A percentile compares a stretch with the other conserved stretches of the same genome.
Evolutionary conservation across 1,284 basidiomycete species (phyloP).

Genomic region (Malassezia sympodialis): DNA sequence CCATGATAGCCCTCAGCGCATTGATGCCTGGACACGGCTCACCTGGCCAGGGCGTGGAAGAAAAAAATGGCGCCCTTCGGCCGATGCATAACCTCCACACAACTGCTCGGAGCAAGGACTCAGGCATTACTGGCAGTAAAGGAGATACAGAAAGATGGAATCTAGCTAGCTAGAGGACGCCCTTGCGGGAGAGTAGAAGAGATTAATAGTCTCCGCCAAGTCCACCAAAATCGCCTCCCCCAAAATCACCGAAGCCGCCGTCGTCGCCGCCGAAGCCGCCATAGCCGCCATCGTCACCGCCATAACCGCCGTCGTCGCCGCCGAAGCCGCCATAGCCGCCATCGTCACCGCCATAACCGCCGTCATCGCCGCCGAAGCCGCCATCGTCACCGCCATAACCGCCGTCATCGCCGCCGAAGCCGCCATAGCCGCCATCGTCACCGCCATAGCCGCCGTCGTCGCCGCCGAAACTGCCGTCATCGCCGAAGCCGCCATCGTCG

Average conservation of each 20-base stretch:
- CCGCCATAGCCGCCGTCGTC: constrained; percentile 9
- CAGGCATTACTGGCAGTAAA: background rate
- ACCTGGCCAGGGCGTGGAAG: constrained; percentile 9
- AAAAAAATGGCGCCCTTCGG: constrained; percentile 17
- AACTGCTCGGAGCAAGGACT: background rate
- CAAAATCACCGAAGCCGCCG: background rate
- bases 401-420: background rate
- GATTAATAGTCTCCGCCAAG: background rate
- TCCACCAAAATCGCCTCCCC: background rate
- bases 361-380: background rate
- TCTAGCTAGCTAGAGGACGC: background rate
- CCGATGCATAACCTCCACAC: constrained; percentile 12
- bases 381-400: background rate
- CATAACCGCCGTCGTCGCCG: background rate
- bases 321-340: background rate
- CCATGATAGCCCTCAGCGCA: background rate
- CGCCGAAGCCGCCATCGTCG: constrained; percentile 2
- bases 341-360: background rate
- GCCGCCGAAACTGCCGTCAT: background rate
- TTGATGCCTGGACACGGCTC: background rate
- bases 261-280: background rate
- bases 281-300: background rate
- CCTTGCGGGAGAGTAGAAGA: background rate
- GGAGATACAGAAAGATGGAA: background rate
- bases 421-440: background rate